Base-by-base conservation (phyloP, 1,284 basidiomycete genomes). In the Cronartium ribicola region DNA sequence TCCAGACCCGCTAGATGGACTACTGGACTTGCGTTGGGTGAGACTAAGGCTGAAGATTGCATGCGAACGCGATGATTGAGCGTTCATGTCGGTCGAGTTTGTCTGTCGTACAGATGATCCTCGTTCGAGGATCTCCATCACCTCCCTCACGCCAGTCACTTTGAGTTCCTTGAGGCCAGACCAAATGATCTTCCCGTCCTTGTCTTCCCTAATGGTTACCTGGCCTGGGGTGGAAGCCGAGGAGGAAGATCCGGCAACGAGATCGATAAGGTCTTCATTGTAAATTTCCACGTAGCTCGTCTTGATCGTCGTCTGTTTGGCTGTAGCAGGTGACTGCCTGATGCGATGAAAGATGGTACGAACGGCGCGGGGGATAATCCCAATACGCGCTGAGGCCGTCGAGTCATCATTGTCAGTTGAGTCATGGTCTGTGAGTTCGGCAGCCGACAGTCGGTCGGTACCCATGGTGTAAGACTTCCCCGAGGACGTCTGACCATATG, bases 1-100 rank as follows among this genome's bases (percentile, higher is more conserved):
- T 59, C 71, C 66, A 40, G 61, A 51, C 22, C 62, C 64, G 36
- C 64, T 75, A 7, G 75, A 46, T 6, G 37, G n/a, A 43, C 41
- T 67, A 20, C 71, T 71, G 57, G 80, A 78, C 59, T 80, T 77
- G 36, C 81, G 81, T 83, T 96, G 95, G 0, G 88, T 91, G 66
- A 99, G 84, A 5, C 92, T 97, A 74, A 99, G 85, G 60, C 94
- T 96, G 82, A 98, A 98, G 82, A 98, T 98, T 73, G 96, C 95
- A 85, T 98, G 95, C 36, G 93, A 96, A 77, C 95, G 90, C 60
- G 94, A 98, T 0, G 92, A 95, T 81, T 97, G 93, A 4, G 93
- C 91, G 81, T 98, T 98, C 95, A 98, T 98, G 80, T 94, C 92
- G 51, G 95, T 98, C 82, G 96, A 92, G 78, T 95, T 94, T 5